phyloP scores from a whole-genome alignment of 2,329 filamentous ascomycete genomes.

The Neofusicoccum umdonicola region DNA sequence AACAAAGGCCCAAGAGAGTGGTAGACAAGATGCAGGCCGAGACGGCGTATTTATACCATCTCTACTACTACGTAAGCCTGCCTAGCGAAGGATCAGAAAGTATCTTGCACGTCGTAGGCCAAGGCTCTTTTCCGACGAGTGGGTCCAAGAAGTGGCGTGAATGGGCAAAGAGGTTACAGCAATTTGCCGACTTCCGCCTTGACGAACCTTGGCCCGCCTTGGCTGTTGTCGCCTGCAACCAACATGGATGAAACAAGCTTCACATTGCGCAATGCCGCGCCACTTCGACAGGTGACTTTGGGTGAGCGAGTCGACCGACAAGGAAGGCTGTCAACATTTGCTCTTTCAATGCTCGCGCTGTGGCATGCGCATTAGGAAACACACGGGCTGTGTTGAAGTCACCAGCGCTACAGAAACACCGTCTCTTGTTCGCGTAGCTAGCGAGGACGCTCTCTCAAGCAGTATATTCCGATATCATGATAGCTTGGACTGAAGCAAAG shows the following conservation, averaged over 20 bases:
- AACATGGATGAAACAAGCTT: background rate
- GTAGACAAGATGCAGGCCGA: background rate
- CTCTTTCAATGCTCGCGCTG: too few relatives aligned
- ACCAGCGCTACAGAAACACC: too few relatives aligned
- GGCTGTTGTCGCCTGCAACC: background rate
- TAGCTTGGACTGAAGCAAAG: too few relatives aligned
- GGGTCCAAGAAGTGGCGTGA: background rate
- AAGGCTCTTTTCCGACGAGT: background rate
- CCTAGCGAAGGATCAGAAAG: background rate
- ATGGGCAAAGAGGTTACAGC: background rate
- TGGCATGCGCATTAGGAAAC: too few relatives aligned
- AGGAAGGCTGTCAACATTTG: too few relatives aligned
- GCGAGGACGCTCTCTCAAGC: too few relatives aligned
- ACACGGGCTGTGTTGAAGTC: too few relatives aligned
- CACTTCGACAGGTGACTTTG: too few relatives aligned
- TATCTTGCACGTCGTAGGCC: background rate
- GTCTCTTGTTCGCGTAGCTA: too few relatives aligned
- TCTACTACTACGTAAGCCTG: too few relatives aligned
- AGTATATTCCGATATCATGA: too few relatives aligned
- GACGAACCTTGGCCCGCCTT: conserved; percentile 6
- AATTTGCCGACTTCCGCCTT: conserved; percentile 7
- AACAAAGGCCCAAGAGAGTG: background rate
- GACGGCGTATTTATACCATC: background rate
- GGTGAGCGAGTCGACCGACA: too few relatives aligned
- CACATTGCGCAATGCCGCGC: background rate